Percentiles rank a stretch among this genome's conserved stretches.
These are phyloP conservation scores for Phytophthora tentaculata DNA, from an alignment of 352 stramenopile species.

Conservation along the genomic window DNA sequence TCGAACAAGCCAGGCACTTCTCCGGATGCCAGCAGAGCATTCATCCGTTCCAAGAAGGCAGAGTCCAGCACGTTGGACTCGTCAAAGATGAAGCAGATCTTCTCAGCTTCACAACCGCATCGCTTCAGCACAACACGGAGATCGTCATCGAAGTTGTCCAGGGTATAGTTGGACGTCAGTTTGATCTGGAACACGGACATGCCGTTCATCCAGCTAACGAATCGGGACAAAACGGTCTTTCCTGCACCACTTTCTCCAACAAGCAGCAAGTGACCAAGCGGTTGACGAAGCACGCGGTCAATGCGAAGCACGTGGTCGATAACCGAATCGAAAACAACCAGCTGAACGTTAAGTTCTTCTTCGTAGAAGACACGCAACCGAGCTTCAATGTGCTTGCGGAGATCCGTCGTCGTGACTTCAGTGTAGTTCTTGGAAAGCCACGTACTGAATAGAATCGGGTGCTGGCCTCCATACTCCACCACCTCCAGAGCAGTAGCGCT, in stretches of 20 bases:
- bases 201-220: conserved; percentile 99
- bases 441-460: conserved; percentile 97
- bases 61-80: conserved; percentile 98
- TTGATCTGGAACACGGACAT: conserved; percentile 99
- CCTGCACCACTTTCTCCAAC: conserved; percentile 98
- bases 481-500: conserved; percentile 75
- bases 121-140: conserved; percentile 97
- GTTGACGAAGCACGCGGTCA: conserved; percentile 97
- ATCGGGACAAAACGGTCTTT: conserved; percentile 99
- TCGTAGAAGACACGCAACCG: conserved; percentile 99
- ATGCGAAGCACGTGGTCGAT: conserved; percentile 99
- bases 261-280: conserved; percentile 98
- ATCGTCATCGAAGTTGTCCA: conserved; percentile 99
- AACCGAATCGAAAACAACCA: conserved; percentile 99
- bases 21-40: conserved; percentile 98
- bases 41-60: conserved; percentile 99
- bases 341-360: conserved; percentile 99
- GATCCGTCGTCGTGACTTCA: conserved; percentile 90
- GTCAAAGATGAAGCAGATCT: conserved; percentile 99
- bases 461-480: conserved; percentile 79
- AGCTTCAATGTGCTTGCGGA: conserved; percentile 97
- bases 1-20: conserved; percentile 99
- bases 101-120: conserved; percentile 98
- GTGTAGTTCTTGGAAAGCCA: conserved; percentile 99
- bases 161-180: conserved; percentile 97